These are phyloP conservation scores for Sugiyamaella americana DNA, from an alignment of 805 yeast genomes.

Conservation along the genomic window DNA sequence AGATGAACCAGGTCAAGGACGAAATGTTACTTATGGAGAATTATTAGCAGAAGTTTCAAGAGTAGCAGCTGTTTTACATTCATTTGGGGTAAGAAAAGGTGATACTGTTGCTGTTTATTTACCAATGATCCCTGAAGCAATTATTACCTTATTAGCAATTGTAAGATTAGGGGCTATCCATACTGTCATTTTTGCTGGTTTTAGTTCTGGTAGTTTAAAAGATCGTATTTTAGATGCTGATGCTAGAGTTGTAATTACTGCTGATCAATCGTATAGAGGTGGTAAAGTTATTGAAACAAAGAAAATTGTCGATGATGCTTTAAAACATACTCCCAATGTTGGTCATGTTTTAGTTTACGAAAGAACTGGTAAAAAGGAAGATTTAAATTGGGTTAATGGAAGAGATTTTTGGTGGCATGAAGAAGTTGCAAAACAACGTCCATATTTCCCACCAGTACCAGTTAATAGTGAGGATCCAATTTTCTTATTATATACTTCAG, in stretches of 20 bases:
- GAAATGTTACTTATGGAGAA: conserved; percentile 76
- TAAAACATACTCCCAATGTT: conserved; percentile 62
- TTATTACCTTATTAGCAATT: conserved; percentile 86
- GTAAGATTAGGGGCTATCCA: conserved; percentile 93
- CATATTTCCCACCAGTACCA: conserved; percentile 81
- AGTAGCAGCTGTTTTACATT: conserved; percentile 75
- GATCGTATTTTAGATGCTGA: conserved; percentile 88
- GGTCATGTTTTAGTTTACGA: conserved; percentile 77
- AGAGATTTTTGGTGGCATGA: conserved; percentile 97
- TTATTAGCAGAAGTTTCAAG: conserved; percentile 76
- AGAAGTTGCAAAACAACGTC: conserved; percentile 70
- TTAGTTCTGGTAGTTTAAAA: conserved; percentile 82
- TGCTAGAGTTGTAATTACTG: conserved; percentile 80
- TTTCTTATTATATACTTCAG: conserved; percentile 91
- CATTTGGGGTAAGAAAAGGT: conserved; percentile 87
- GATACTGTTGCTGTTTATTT: conserved; percentile 94
- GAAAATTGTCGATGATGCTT: conserved; percentile 92
- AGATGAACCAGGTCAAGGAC: conserved; percentile 74
- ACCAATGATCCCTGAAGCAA: conserved; percentile 98
- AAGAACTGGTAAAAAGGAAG: conserved; percentile 64
- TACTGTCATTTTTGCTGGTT: conserved; percentile 95
- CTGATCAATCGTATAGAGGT: conserved; percentile 94
- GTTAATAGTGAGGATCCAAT: conserved; percentile 91
- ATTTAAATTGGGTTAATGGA: conserved; percentile 61
- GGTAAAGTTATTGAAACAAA: conserved; percentile 89